Conservation (phyloP, 1,284 basidiomycete species). For the Trichosporon sp. region DNA sequence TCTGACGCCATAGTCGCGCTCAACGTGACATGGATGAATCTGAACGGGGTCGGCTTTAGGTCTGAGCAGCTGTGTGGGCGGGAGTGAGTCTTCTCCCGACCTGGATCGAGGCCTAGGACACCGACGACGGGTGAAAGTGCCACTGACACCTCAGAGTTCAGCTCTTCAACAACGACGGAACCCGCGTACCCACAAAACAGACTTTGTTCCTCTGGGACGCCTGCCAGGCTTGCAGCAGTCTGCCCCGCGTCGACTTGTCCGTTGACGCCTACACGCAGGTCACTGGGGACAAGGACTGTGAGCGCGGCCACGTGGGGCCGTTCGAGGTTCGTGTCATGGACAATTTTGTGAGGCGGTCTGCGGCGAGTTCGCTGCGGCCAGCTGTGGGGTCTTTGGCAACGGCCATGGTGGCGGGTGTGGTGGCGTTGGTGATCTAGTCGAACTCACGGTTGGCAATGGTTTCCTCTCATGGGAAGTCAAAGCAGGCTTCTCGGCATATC, state of each 20-base stretch:
- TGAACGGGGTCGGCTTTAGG: neutral
- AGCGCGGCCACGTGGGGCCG: slow-evolving; percentile 10
- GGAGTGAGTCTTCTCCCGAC: slow-evolving; percentile 15
- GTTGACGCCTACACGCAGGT: slow-evolving; percentile 10
- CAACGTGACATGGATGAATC: slow-evolving; percentile 17
- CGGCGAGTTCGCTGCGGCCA: neutral
- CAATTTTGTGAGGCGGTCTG: slow-evolving; percentile 2
- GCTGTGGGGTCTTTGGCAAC: neutral
- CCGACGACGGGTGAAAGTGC: no score
- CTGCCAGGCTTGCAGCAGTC: slow-evolving; percentile 15
- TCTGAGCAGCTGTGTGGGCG: slow-evolving; percentile 12
- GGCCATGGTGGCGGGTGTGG: neutral
- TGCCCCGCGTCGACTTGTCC: slow-evolving; percentile 14
- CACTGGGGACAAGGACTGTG: slow-evolving; percentile 12
- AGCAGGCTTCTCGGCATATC: no score
- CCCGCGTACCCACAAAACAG: neutral
- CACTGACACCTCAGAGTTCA: slow-evolving; percentile 12
- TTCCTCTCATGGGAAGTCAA: neutral
- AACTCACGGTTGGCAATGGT: neutral
- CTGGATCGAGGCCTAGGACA: no score
- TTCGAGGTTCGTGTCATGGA: slow-evolving; percentile 20
- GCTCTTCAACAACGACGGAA: slow-evolving; percentile 4
- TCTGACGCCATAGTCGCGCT: slow-evolving; percentile 15
- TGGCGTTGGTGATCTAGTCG: neutral
- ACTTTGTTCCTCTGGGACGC: slow-evolving; percentile 19